phyloP scores from a whole-genome alignment of 2,329 filamentous ascomycete genomes.

The Penicillium sp. region DNA sequence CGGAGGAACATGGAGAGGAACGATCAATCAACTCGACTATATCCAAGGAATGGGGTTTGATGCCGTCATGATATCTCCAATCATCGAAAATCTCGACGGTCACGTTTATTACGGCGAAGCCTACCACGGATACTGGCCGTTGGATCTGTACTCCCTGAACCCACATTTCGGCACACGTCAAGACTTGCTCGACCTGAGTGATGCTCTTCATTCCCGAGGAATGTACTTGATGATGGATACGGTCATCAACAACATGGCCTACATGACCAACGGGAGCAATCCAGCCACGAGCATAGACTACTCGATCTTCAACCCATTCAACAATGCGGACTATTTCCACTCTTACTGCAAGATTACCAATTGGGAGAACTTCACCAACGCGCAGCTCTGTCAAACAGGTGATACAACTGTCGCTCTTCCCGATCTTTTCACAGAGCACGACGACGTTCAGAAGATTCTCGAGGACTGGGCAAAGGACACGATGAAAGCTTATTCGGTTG shows the following conservation, averaged over 20 bases:
- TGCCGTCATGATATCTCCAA: conserved; percentile 47
- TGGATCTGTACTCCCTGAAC: conserved; percentile 50
- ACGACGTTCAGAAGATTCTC: conserved; percentile 38
- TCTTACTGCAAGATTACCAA: conserved; percentile 29
- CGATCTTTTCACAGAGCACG: conserved; percentile 48
- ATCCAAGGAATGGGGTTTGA: conserved; percentile 52
- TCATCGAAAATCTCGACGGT: conserved; percentile 41
- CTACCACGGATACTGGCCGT: conserved; percentile 53
- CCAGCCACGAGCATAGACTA: conserved; percentile 26
- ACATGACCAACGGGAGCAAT: conserved; percentile 26
- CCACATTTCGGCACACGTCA: conserved; percentile 49
- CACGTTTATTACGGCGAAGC: conserved; percentile 43
- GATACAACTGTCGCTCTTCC: conserved; percentile 46
- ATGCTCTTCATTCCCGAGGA: conserved; percentile 45
- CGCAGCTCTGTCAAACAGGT: conserved; percentile 20
- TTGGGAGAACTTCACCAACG: conserved; percentile 31
- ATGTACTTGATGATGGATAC: conserved; percentile 56
- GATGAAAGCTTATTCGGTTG: conserved; percentile 46
- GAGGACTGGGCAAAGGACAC: conserved; percentile 41
- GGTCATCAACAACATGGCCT: conserved; percentile 51
- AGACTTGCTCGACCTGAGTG: conserved; percentile 48
- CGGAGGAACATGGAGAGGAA: conserved; percentile 52
- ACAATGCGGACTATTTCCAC: conserved; percentile 34
- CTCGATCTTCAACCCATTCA: conserved; percentile 25
- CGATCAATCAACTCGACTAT: conserved; percentile 51